Conservation (phyloP, 805 yeast species). For the Blastobotrys terrestris region DNA sequence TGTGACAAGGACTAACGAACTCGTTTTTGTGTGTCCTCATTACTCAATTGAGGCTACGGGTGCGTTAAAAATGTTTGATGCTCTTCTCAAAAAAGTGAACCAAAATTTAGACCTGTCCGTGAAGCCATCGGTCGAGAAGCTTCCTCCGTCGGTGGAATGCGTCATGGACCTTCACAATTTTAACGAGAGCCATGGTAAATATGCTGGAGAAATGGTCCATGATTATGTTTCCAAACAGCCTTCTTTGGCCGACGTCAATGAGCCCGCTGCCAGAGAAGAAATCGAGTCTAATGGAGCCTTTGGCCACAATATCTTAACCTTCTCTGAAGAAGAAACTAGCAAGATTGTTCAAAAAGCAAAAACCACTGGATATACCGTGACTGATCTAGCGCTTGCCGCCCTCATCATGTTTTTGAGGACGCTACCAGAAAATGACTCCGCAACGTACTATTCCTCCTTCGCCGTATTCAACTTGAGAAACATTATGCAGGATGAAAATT, state of each 20-base stretch:
- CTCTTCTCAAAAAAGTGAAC: neutral
- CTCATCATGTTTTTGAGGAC: neutral
- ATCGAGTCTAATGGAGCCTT: neutral
- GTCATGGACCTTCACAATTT: neutral
- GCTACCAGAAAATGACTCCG: conserved; percentile 1
- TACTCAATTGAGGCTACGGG: conserved; percentile 5
- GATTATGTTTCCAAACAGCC: neutral
- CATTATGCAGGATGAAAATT: neutral
- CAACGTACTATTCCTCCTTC: conserved; percentile 5
- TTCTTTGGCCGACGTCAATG: neutral
- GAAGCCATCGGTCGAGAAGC: neutral
- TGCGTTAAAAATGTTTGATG: neutral
- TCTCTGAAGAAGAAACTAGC: conserved; percentile 6
- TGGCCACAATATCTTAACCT: neutral
- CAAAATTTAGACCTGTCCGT: neutral
- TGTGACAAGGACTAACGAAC: conserved; percentile 1
- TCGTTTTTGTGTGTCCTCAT: conserved; percentile 6
- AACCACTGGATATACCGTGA: neutral
- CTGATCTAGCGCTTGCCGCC: conserved; percentile 3
- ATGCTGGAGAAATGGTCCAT: neutral
- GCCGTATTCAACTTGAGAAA: neutral
- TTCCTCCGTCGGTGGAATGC: neutral
- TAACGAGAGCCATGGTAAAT: neutral
- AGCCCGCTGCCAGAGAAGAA: neutral
- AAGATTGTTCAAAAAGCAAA: conserved; percentile 2